Evolutionary conservation across 2,329 filamentous ascomycete genomes (phyloP).

Genomic region (Cytospora chrysosperma): DNA sequence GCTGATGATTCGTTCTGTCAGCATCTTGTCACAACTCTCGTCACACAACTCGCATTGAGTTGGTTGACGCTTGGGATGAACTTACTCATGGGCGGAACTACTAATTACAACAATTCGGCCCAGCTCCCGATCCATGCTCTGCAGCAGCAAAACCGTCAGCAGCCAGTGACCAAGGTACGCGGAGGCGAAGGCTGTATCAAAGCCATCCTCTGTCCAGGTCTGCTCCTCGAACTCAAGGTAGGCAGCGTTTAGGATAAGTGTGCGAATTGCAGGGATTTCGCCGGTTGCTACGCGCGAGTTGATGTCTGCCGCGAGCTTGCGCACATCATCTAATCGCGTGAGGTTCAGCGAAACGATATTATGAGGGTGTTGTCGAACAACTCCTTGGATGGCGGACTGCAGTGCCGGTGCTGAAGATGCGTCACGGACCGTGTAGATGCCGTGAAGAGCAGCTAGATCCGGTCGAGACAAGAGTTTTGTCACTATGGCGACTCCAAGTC

Average conservation of each 20-base stretch:
- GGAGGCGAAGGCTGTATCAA: conserved; percentile 15
- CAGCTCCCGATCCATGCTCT: conserved; percentile 27
- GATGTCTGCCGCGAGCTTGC: conserved; percentile 30
- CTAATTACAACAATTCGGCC: conserved; percentile 26
- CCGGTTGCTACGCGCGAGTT: conserved; percentile 33
- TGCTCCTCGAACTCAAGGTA: conserved; percentile 28
- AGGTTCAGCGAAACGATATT: conserved; percentile 36
- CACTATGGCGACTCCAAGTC: conserved; percentile 38
- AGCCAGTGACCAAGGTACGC: conserved; percentile 30
- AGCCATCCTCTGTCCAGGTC: conserved; percentile 8
- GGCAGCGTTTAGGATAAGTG: conserved; percentile 37
- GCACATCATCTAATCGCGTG: conserved; percentile 30
- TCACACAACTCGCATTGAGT: too few species aligned
- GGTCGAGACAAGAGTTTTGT: conserved; percentile 34
- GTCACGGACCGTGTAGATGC: conserved; percentile 38
- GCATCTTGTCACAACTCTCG: too few species aligned
- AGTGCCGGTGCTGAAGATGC: conserved; percentile 32
- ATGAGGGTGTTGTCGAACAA: too few species aligned
- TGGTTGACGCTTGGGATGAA: not conserved
- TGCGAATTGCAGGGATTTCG: conserved; percentile 39
- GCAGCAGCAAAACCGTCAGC: conserved; percentile 25
- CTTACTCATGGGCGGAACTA: conserved; percentile 19
- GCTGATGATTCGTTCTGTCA: too few species aligned
- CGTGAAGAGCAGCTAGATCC: conserved; percentile 34
- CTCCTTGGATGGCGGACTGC: too few species aligned